These are phyloP conservation scores for Deinandra increscens DNA, from an alignment of 129 eudicot genomes.

Conservation along the genomic window DNA sequence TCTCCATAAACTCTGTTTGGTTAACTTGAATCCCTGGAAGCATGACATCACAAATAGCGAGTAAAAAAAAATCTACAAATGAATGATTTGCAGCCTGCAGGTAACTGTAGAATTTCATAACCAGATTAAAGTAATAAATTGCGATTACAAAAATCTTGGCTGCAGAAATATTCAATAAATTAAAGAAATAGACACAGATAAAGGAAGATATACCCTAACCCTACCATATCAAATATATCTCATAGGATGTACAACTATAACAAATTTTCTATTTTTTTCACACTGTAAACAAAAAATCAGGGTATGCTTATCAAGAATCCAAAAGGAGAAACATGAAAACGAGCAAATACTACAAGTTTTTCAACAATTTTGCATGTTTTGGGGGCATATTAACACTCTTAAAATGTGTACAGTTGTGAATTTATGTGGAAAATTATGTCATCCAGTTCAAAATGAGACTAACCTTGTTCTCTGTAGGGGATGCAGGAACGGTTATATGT, in stretches of 20 bases:
- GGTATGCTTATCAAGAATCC: background rate
- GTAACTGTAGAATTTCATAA: background rate
- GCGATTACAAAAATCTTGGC: background rate
- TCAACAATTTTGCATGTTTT: background rate
- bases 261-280: background rate
- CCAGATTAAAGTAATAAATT: background rate
- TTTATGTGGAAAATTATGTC: background rate
- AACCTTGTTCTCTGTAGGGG: slow-evolving; percentile 89
- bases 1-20: slow-evolving; percentile 67
- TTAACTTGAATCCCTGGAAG: slow-evolving; percentile 65
- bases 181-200: background rate
- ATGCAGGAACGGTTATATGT: slow-evolving; percentile 66
- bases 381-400: background rate
- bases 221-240: background rate
- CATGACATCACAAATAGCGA: slow-evolving; percentile 7
- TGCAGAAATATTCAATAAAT: background rate
- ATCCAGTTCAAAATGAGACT: slow-evolving; percentile 19
- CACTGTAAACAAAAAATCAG: background rate
- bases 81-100: background rate
- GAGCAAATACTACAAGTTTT: background rate
- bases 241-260: background rate
- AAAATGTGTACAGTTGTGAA: background rate
- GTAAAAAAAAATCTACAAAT: background rate
- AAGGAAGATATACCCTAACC: background rate
- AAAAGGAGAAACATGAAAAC: background rate